Evolutionary conservation across 345 rosid genomes (phyloP).

Genomic region (Carallia brachiata): DNA sequence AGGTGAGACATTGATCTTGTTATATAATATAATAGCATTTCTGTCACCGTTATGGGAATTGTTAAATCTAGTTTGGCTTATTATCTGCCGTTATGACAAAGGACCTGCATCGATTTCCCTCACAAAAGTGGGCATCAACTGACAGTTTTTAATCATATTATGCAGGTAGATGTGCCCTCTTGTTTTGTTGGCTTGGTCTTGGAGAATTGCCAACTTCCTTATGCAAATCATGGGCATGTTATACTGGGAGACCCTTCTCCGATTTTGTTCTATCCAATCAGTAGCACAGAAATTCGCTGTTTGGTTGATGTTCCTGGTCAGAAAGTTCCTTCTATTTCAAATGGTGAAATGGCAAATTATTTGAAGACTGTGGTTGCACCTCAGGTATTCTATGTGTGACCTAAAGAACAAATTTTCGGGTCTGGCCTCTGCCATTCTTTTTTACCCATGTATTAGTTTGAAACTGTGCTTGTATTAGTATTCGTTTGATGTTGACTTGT

Average conservation of each 20-base stretch:
- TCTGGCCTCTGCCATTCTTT: neutral
- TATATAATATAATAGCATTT: neutral
- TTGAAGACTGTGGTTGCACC: constrained; percentile 31
- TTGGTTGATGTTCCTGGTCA: constrained; percentile 34
- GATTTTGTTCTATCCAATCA: constrained; percentile 30
- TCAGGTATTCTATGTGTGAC: constrained; percentile 13
- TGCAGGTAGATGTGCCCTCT: constrained; percentile 35
- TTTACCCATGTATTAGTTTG: neutral
- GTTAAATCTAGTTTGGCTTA: neutral
- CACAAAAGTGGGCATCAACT: neutral
- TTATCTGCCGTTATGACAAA: neutral
- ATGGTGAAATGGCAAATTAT: constrained; percentile 30
- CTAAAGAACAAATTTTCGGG: neutral
- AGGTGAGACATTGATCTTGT: constrained; percentile 14
- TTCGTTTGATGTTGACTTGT: neutral
- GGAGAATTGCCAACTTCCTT: constrained; percentile 30
- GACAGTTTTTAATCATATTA: neutral
- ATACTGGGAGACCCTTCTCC: constrained; percentile 31
- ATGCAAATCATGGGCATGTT: constrained; percentile 28
- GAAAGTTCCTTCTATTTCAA: constrained; percentile 34
- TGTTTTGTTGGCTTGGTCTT: constrained; percentile 32
- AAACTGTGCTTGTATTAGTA: neutral
- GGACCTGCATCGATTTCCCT: neutral
- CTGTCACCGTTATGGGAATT: neutral
- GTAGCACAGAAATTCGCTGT: constrained; percentile 29